Percentiles rank a stretch among this genome's conserved stretches.
Conservation (phyloP, 2,329 filamentous ascomycete species). For the Mollisiaceae sp. region DNA sequence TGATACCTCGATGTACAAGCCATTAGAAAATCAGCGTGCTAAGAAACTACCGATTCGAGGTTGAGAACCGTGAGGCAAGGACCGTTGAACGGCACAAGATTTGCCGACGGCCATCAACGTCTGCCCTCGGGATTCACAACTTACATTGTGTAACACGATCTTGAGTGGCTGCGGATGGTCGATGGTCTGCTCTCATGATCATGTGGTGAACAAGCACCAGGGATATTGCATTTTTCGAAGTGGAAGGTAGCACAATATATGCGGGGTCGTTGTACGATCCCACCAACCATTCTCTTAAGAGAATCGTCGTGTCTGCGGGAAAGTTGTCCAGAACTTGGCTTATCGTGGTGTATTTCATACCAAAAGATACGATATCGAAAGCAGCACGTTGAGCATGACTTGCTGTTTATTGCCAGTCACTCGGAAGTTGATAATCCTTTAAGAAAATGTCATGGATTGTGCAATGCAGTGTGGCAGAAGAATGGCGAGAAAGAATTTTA, state of each 20-base stretch:
- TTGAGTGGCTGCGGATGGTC: slow-evolving; percentile 5
- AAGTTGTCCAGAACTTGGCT: not conserved
- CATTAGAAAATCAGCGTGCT: not conserved
- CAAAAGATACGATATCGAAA: not conserved
- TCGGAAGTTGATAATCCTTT: not conserved
- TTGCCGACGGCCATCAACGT: slow-evolving; percentile 8
- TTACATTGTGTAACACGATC: slow-evolving; percentile 12
- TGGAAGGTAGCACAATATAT: slow-evolving; percentile 18
- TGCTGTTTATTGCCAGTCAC: not conserved
- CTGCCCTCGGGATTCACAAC: not conserved
- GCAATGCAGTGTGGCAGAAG: not conserved
- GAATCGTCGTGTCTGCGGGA: not conserved
- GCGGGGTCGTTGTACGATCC: slow-evolving; percentile 19
- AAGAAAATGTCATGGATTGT: not conserved
- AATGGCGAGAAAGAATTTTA: not conserved
- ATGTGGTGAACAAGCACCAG: slow-evolving; percentile 7
- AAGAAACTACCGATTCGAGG: not conserved
- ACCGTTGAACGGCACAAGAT: not conserved
- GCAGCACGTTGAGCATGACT: not conserved
- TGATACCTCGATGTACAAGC: not conserved
- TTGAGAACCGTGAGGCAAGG: not conserved
- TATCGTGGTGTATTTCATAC: not conserved
- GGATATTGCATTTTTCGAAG: slow-evolving; percentile 13
- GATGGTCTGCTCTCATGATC: slow-evolving; percentile 14
- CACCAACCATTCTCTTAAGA: not conserved